Evolutionary conservation across 2,329 filamentous ascomycete genomes (phyloP), one percentile per base, ranked within the genome.

Genomic region (Fusarium denticulatum): DNA sequence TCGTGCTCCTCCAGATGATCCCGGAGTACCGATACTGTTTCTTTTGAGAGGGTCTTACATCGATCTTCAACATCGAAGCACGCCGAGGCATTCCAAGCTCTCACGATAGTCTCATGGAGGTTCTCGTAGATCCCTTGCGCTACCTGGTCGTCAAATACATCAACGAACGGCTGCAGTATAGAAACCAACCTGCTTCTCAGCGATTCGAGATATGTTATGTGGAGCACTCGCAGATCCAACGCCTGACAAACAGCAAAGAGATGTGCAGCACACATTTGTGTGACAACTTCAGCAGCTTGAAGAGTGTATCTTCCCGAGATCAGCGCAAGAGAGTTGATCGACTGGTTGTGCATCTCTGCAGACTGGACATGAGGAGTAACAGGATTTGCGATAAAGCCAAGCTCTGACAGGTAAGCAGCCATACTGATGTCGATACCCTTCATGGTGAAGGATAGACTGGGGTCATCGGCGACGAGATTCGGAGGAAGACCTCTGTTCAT

Each of bases 1-100:
- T 28, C 20, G 2, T 5, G 11, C 10, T 39, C 34, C 2, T 28
- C 34, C 0, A n/a, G 20, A 28, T n/a, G 7, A 1, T 39, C 50
- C 0, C 24, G 14, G 0, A 53, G 34, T 2, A 39, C 24, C 0
- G 10, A 2, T 1, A 53, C 3, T 2, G 24, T 13, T n/a, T 28
- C 24, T 5, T 14, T 28, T 2, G 24, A 37, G 1, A 53, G 24
- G 2, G 6, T 7, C 10, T 26, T 15, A 4, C 50, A 53, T 39
- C 50, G 5, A 10, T 53, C 50, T 39, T 28, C 7, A 2, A 39
- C 2, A 18, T 53, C 50, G 5, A 3, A 22, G 7, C 18, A 28
- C 5, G 50, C 24, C 4, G 50, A 39, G 2, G 18, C 24, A 28
- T 53, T 26, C 50, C 50, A 39, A 0, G 34, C n/a, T n/a, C 13